Evolutionary conservation across 2,329 filamentous ascomycete species (phyloP).

Genomic region (Trichoderma pleuroti): DNA sequence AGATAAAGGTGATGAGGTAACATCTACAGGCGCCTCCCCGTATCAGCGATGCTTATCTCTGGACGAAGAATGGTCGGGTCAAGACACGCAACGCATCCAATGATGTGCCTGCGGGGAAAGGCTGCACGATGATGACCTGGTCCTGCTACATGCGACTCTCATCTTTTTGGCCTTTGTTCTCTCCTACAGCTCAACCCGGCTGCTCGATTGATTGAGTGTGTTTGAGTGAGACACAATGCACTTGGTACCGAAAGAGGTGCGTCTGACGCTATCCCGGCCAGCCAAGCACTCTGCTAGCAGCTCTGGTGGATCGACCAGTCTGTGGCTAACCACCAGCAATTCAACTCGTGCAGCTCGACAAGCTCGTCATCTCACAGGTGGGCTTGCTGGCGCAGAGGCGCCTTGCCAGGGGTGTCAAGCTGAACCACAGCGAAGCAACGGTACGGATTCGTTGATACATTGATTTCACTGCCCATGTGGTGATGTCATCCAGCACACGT

Average conservation of each 20-base stretch:
- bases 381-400: slow-evolving; percentile 83
- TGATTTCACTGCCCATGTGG: not conserved
- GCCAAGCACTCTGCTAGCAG: not conserved
- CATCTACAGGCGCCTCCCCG: not conserved
- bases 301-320: not conserved
- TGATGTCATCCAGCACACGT: not conserved
- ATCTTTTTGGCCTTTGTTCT: not conserved
- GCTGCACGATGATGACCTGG: not conserved
- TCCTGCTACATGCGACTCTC: not conserved
- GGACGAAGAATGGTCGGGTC: not conserved
- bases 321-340: not conserved
- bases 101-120: not conserved
- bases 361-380: slow-evolving; percentile 87
- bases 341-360: slow-evolving; percentile 67
- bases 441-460: slow-evolving; percentile 42
- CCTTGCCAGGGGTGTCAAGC: slow-evolving; percentile 78
- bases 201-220: not conserved
- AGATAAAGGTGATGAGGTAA: not conserved
- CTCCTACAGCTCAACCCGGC: not conserved
- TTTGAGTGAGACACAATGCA: slow-evolving; percentile 35
- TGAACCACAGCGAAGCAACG: slow-evolving; percentile 87
- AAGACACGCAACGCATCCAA: not conserved
- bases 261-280: slow-evolving; percentile 23
- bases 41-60: not conserved
- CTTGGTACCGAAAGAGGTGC: slow-evolving; percentile 48